Conservation (phyloP, 352 stramenopile genomes). For the Globisporangium parvum region DNA sequence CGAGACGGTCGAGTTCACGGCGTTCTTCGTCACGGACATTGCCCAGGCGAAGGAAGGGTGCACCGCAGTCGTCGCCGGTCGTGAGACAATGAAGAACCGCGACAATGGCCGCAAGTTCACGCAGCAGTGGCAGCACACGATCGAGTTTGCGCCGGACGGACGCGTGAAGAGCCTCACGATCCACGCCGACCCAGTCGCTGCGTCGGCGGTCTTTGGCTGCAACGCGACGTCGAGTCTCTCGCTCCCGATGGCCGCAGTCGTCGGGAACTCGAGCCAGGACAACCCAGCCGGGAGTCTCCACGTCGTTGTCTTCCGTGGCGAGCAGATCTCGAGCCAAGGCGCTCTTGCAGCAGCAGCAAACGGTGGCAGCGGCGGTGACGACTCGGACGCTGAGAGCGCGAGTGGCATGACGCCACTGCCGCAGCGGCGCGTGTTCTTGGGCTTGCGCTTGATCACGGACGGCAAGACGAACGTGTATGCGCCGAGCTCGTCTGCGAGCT, state of each 20-base stretch:
- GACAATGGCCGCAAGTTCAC: slow-evolving; percentile 86
- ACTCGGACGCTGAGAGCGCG: slow-evolving; percentile 37
- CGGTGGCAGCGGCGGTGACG: slow-evolving; percentile 21
- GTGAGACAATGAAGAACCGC: slow-evolving; percentile 87
- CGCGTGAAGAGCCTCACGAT: slow-evolving; percentile 87
- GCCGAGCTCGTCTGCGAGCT: slow-evolving; percentile 67
- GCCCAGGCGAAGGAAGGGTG: slow-evolving; percentile 78
- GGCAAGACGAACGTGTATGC: slow-evolving; percentile 88
- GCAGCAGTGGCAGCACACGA: slow-evolving; percentile 88
- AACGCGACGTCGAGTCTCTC: slow-evolving; percentile 84
- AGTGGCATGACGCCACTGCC: slow-evolving; percentile 33
- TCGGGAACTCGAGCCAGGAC: slow-evolving; percentile 72
- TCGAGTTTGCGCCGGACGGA: slow-evolving; percentile 82
- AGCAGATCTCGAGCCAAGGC: slow-evolving; percentile 73
- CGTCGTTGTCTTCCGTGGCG: slow-evolving; percentile 72
- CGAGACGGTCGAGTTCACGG: slow-evolving; percentile 84
- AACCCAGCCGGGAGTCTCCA: slow-evolving; percentile 70
- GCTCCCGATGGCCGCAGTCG: slow-evolving; percentile 75
- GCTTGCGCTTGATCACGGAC: slow-evolving; percentile 66
- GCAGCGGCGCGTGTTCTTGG: slow-evolving; percentile 48
- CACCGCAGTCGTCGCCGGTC: slow-evolving; percentile 74
- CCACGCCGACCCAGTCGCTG: slow-evolving; percentile 73
- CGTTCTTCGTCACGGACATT: slow-evolving; percentile 87
- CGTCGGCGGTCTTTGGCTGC: slow-evolving; percentile 83
- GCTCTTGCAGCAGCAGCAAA: slow-evolving; percentile 21